Evolutionary conservation across 805 yeast species (phyloP), one percentile per base, ranked within the genome.

Genomic region (Tetrapisispora namnaoensis): DNA sequence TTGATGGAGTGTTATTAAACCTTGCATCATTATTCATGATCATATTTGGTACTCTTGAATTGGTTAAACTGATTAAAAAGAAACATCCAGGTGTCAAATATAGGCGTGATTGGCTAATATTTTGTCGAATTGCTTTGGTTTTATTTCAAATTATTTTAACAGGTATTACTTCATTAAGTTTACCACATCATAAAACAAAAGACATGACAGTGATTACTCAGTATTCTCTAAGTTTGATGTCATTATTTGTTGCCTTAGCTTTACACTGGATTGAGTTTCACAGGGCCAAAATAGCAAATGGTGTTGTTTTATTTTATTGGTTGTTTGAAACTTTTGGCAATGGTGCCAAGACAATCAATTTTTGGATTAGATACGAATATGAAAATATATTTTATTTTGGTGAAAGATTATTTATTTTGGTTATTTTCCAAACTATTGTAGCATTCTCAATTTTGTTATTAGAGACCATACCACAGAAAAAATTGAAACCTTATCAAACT

Each of bases 231-330:
- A 58, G 67, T 54, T 51, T 64, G 32, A 49, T 72, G 40, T 70
- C 74, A 20, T 62, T 78, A 4, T 56, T 73, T 2, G 75, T 84
- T 5, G 84, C 80, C 0, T 61, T 76, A 17, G 66, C 69, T 3
- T 65, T 88, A 35, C 83, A 87, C 50, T 84, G 80, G 65, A 62
- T 84, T 50, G 97, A 91, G 62, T 83, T 80, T 58, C 77, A 74
- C 64, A 79, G 85, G 61, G 62, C 80, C 11, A 73, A 68, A 40
- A 76, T 86, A 21, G 80, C 96, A 1, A 78, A 75, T 55, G 83
- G 91, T 1, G 71, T 78, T 0, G 67, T 89, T 43, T 74, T 91
- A 37, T 72, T 83, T 53, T 91, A 78, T 66, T 91, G 96, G 96
- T 68, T 84, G 43, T 71, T 80, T 49, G 71, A 75, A 38, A 56